phyloP scores from a whole-genome alignment of 2,329 filamentous ascomycete species.

The Trichoderma guizhouense region DNA sequence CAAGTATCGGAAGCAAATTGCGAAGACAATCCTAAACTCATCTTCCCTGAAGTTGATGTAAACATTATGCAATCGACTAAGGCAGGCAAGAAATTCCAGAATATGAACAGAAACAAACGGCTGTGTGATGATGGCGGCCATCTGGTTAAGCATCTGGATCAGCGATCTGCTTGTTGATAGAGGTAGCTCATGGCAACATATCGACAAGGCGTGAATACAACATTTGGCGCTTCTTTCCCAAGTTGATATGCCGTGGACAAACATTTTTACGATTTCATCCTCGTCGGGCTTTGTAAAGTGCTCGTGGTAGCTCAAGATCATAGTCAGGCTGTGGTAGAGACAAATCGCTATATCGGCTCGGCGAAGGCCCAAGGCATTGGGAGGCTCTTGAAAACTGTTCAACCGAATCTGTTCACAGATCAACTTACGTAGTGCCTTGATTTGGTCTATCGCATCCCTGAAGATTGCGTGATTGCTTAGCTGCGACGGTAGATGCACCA shows the following conservation, averaged over 20 bases:
- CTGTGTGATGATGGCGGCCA: constrained; percentile 95
- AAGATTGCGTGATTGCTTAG: constrained; percentile 89
- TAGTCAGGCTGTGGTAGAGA: constrained; percentile 80
- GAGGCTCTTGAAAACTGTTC: constrained; percentile 77
- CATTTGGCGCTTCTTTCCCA: constrained; percentile 86
- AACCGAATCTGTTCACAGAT: constrained; percentile 80
- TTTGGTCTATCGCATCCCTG: constrained; percentile 65
- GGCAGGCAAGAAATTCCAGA: constrained; percentile 86
- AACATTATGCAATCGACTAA: constrained; percentile 79
- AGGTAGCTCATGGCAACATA: constrained; percentile 93
- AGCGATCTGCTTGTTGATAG: constrained; percentile 81
- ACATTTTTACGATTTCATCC: constrained; percentile 83
- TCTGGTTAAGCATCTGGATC: constrained; percentile 82
- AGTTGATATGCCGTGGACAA: constrained; percentile 77
- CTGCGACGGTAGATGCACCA: constrained; percentile 83
- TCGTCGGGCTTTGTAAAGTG: constrained; percentile 81
- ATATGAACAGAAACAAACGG: constrained; percentile 90
- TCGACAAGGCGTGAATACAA: constrained; percentile 90
- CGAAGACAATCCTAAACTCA: constrained; percentile 91
- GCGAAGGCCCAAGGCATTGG: constrained; percentile 71
- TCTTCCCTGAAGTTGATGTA: constrained; percentile 88
- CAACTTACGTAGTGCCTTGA: constrained; percentile 70
- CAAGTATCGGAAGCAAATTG: constrained; percentile 89
- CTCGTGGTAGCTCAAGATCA: constrained; percentile 85
- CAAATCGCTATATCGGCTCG: constrained; percentile 87